Evolutionary conservation across 2,329 filamentous ascomycete species (phyloP), one percentile per base, ranked within the genome.

Genomic region (Claviceps sp.): DNA sequence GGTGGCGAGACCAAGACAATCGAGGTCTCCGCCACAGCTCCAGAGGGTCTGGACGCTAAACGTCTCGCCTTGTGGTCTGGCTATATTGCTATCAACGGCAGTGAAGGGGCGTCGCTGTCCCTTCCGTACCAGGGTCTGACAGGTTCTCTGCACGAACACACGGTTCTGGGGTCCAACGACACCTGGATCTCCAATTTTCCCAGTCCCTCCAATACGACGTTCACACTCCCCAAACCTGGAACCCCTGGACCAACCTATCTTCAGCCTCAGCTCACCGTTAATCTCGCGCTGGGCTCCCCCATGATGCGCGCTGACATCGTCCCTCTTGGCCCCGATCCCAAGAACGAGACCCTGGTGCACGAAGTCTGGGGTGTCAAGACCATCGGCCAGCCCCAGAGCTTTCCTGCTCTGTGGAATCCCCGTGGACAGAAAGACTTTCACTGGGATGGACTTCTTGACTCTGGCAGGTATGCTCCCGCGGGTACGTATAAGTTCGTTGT

Each of bases 401-500:
- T 71, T 47, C 76, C 76, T 0, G 38, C 62, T 2, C 46, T 70
- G 59, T 67, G 26, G 26, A 26, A 26, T 8, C 53, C 62, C 8
- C 63, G 66, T 53, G 60, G 60, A 30, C 4, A 54, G 4, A 54
- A 60, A 52, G 50, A 57, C 4, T 40, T 62, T 5, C 50, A 53
- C 0, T 81, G 74, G 68, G 69, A 74, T 48, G 77, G 77, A 9
- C 63, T 64, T 50, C 62, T 79, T 4, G 64, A 65, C 0, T 68
- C 72, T 9, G 75, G 74, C 13, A 65, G 58, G 1, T 77, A 73
- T 54, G 76, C 69, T 2, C 71, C 74, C 0, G 64, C 68, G 0
- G 77, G 76, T 11, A 58, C 60, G 30, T 80, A 81, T 62, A 73
- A 71, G 60, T 65, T 79, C 50, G 65, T 65, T 1, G 65, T 77